Evolutionary conservation across 441 rosid species (phyloP), one percentile per base, ranked within the genome.

Genomic region (Gossypium davidsonii): DNA sequence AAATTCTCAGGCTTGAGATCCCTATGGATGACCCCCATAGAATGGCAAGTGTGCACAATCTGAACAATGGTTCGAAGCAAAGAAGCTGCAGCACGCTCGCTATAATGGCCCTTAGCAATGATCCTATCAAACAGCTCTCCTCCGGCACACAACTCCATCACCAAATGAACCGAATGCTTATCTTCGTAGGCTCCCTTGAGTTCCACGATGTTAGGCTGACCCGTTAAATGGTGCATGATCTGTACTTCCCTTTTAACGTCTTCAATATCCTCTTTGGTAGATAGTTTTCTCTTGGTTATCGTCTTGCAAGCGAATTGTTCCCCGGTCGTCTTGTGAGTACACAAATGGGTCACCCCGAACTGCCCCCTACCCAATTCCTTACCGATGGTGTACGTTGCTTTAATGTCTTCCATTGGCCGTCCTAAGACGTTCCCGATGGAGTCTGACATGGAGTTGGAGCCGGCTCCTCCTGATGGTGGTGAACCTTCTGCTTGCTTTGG

Each of bases 341-440:
- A 87, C 70, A 87, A 80, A 73, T 85, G 86, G 4, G 93, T 89
- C 9, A 89, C 79, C 1, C 93, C 91, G 57, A 89, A 87, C 65
- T 89, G 93, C 14, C 93, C 93, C 0, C 90, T 76, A 5, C 93
- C 93, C 0, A 89, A 81, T 75, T 89, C 93, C 57, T 87, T 84
- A 1, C 93, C 93, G 0, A 87, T 76, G 8, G 73, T 49, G 80
- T 87, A 89, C 34, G 75, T 77, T 48, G 88, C 70, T 58, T 89
- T 91, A 1, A 91, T 78, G 26, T 94, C 97, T 68, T 90, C 98
- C 98, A 94, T 90, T 0, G 95, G 98, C 1, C 98, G 85, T 56
- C 97, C 97, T 48, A 94, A 76, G 39, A 94, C 94, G 0, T 89
- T 84, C 0, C 97, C 97, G 0, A 87, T 80, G 3, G 91, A 84